Conservation (phyloP, 108 stramenopile species). For the Bacterosira constricta region DNA sequence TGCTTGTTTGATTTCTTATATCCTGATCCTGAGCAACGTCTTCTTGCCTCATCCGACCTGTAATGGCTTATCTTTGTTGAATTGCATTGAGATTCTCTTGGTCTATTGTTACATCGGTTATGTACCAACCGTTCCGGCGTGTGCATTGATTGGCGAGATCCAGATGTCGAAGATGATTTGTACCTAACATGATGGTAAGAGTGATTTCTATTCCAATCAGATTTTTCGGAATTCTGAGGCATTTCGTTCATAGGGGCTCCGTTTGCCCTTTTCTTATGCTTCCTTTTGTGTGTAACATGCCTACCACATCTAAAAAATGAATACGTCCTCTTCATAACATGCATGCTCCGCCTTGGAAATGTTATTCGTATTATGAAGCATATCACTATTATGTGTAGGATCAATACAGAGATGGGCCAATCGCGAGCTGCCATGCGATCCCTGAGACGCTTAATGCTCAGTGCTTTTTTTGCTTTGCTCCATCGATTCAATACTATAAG, state of each 20-base stretch:
- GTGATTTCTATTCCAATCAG: background rate
- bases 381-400: constrained; percentile 1
- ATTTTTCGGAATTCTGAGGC: background rate
- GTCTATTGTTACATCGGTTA: background rate
- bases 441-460: constrained; percentile 25
- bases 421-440: constrained; percentile 25
- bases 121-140: background rate
- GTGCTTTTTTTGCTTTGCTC: constrained; percentile 27
- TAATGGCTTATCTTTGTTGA: background rate
- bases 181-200: background rate
- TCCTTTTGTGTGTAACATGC: background rate
- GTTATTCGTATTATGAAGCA: background rate
- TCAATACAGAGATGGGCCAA: constrained; percentile 3
- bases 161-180: background rate
- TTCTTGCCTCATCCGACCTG: background rate
- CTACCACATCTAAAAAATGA: background rate
- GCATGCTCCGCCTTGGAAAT: background rate
- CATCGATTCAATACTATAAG: constrained; percentile 38
- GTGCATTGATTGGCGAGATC: background rate
- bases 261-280: background rate
- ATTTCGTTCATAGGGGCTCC: background rate
- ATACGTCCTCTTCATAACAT: background rate
- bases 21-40: background rate
- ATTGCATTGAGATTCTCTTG: background rate
- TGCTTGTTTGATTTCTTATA: background rate